phyloP scores from a whole-genome alignment of 225 moss, liverwort and hornwort genomes.

The Sphagnum contortum region DNA sequence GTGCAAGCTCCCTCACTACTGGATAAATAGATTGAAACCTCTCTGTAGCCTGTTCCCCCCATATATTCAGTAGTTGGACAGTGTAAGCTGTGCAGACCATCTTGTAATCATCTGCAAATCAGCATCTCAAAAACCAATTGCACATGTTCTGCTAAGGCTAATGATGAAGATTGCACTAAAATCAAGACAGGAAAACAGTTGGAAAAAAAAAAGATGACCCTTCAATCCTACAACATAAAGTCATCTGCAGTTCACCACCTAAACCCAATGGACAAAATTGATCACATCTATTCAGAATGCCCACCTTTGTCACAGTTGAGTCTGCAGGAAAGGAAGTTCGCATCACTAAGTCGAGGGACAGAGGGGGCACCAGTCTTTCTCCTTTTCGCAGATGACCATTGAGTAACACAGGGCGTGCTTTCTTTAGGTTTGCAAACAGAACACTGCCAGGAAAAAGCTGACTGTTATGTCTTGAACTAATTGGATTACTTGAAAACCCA shows the following conservation, averaged over 20 bases:
- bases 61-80: neutral
- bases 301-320: conserved; percentile 73
- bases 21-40: conserved; percentile 83
- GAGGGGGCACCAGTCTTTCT: conserved; percentile 80
- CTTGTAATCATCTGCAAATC: neutral
- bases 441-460: conserved; percentile 32
- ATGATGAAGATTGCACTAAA: no score
- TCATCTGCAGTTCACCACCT: no score
- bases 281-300: neutral
- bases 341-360: conserved; percentile 58
- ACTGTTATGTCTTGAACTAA: no score
- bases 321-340: conserved; percentile 62
- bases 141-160: no score
- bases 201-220: no score
- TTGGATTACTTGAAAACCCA: no score
- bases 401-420: conserved; percentile 64
- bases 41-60: conserved; percentile 62
- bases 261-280: no score
- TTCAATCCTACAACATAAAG: no score
- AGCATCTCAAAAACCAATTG: no score
- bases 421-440: conserved; percentile 60
- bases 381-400: conserved; percentile 86
- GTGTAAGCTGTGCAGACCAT: neutral
- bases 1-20: conserved; percentile 69
- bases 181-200: no score